Base-by-base conservation (phyloP, 1,139 yeast genomes). In the Scheffersomyces parashehatae region DNA sequence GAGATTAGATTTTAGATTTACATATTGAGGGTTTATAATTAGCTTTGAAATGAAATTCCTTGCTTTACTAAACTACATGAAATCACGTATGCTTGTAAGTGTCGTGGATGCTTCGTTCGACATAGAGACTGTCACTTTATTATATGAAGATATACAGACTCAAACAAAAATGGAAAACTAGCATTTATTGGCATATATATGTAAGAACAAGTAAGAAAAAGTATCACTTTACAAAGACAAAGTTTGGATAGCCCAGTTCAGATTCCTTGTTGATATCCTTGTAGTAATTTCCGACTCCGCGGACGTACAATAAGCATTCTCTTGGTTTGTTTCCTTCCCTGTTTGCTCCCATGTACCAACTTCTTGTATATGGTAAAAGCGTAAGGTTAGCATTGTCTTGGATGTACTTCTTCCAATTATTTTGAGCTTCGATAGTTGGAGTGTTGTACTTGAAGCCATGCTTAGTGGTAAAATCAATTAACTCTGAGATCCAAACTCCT, bases 1-100 rank as follows among this genome's bases (percentile, higher is more conserved):
- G 55, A 62, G 87, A 32, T 62, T 83, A 36, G 85, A 83, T 55
- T 83, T 82, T 46, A 59, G 60, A 37, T 71, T 70, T 48, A 59
- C 47, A 10, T 46, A 50, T 33, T 53, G 40, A 36, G 26, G 8
- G 8, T 20, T 20, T 20, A 20, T 20, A 20, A 20, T 20, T 20
- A 20, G 26, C 26, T 20, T 5, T 20, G 26, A 20, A 5, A 20
- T 20, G 8, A 20, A 20, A 16, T 16, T 16, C 5, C 6, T 16
- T 16, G 20, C 20, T 6, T 16, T 16, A 16, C 6, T 16, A 16
- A 16, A 16, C 20, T 6, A 16, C 20, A 16, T 16, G 20, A 16
- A 16, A 4, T 16, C 6, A 16, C 2, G 20, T 16, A 16, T 16
- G 3, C 20, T 16, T 16, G 13, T 13, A 13, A n/a, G n/a, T n/a